phyloP scores from a whole-genome alignment of 208 protist species.

The Strigomonas oncopelti region DNA sequence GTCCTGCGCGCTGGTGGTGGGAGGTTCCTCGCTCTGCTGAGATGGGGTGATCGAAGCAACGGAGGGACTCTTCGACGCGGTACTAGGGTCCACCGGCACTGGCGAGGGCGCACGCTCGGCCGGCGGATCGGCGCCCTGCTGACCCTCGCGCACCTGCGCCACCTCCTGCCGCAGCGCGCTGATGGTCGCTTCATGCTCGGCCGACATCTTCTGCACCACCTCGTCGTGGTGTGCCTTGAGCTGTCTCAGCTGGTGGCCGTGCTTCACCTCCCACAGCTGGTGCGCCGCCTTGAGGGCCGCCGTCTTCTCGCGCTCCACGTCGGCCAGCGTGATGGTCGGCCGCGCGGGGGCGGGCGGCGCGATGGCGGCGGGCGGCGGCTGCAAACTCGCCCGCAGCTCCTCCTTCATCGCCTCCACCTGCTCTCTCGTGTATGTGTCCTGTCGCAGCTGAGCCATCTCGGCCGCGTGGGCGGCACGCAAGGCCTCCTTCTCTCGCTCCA shows the following conservation, averaged over 20 bases:
- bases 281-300: neutral
- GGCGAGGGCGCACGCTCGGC: neutral
- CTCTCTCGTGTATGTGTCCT: conserved; percentile 11
- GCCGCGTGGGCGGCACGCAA: conserved; percentile 15
- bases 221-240: neutral
- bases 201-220: neutral
- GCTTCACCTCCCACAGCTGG: neutral
- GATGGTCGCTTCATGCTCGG: neutral
- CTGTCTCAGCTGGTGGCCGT: neutral
- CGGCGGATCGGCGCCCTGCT: neutral
- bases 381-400: neutral
- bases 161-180: conserved; percentile 11
- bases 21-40: neutral
- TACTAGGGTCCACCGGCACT: neutral
- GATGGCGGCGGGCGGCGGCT: too few species aligned
- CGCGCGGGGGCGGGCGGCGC: too few species aligned
- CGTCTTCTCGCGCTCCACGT: neutral
- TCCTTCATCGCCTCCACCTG: conserved; percentile 5
- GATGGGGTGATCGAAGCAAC: neutral
- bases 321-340: too few species aligned
- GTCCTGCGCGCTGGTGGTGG: conserved; percentile 9
- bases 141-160: neutral
- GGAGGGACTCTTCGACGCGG: neutral
- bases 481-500: conserved; percentile 20
- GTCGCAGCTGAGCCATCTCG: conserved; percentile 8